A percentile compares a stretch with the other conserved stretches of the same genome.
Evolutionary conservation across 192 early-diverging fungal genomes (phyloP).

Genomic region (Helicostylum pulchrum): DNA sequence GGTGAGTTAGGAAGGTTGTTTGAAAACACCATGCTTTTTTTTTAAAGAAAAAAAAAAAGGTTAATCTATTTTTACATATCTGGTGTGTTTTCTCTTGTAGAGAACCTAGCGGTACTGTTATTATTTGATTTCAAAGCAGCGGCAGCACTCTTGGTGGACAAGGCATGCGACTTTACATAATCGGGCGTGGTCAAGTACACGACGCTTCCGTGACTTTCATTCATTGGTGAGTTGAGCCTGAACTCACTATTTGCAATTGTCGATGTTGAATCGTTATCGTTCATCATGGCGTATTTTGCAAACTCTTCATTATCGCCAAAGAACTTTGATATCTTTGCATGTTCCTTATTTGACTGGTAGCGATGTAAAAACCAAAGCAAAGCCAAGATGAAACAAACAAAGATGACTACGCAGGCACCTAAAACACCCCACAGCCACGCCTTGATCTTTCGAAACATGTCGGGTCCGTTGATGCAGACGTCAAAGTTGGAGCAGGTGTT

Average conservation of each 20-base stretch:
- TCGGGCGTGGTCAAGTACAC: constrained; percentile 29
- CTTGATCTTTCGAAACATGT: constrained; percentile 27
- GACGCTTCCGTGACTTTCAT: constrained; percentile 1
- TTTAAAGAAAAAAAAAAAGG: no score
- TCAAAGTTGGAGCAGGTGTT: constrained; percentile 25
- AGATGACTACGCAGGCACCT: constrained; percentile 23
- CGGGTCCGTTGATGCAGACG: constrained; percentile 27
- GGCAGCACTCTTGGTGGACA: background rate
- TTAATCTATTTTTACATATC: background rate
- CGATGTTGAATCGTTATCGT: constrained; percentile 12
- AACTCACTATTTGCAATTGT: background rate
- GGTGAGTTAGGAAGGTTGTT: no score
- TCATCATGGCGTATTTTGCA: constrained; percentile 23
- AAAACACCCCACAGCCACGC: constrained; percentile 30
- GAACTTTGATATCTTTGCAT: constrained; percentile 31
- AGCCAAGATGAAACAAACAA: constrained; percentile 23
- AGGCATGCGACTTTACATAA: constrained; percentile 24
- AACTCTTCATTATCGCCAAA: constrained; percentile 34
- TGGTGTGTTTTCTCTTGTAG: background rate
- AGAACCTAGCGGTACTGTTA: background rate
- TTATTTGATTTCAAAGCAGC: background rate
- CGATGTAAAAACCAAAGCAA: constrained; percentile 36
- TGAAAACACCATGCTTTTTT: no score
- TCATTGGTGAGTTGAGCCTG: background rate
- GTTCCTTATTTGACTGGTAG: constrained; percentile 36